Base-by-base conservation (phyloP, 2,329 filamentous ascomycete genomes). In the Alternaria consortialis region DNA sequence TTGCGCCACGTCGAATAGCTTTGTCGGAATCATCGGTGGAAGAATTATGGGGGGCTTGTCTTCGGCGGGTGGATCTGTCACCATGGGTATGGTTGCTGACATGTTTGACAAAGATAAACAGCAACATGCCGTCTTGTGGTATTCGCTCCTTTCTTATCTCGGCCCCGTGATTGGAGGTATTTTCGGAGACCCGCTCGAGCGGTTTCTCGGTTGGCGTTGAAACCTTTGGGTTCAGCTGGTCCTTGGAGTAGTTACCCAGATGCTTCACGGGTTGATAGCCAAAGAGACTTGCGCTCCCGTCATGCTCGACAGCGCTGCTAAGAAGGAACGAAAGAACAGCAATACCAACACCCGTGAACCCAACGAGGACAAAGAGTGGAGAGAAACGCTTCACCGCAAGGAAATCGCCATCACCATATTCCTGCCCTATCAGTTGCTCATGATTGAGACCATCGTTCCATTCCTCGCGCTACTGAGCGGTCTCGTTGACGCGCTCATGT, bases 211-310 rank as follows among this genome's bases (percentile, higher is more conserved):
- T 15, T 94, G 91, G 91, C 84, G 85, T 66, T 93, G 89, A 89
- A 87, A 84, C 58, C 93, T 94, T 76, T 94, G 91, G 90, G 89
- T 94, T 63, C 91, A 94, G 78, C 86, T 94, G 62, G 92, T 93
- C 67, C 89, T 95, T 58, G 91, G 92, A 27, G 88, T 79, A 5
- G 82, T 86, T 27, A 86, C 91, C 2, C 91, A 94, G 72, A 20
- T 85, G 3, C 71, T 91, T 11, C 91, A 93, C 73, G 80, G 89
- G 50, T 73, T 90, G 58, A 82, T 87, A 3, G 91, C 94, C 3
- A 91, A 90, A 1, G 92, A 95, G 77, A 94, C 91, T 1, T 84
- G 91, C 51, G 86, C 88, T 0, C 92, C 89, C 2, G 85, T 92
- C 62, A 84, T 94, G 83, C 88, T 95, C 82, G 90, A 94, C 80